These are phyloP conservation scores for Aspergillus biplanus DNA, from an alignment of 495 filamentous ascomycete genomes.

Conservation along the genomic window DNA sequence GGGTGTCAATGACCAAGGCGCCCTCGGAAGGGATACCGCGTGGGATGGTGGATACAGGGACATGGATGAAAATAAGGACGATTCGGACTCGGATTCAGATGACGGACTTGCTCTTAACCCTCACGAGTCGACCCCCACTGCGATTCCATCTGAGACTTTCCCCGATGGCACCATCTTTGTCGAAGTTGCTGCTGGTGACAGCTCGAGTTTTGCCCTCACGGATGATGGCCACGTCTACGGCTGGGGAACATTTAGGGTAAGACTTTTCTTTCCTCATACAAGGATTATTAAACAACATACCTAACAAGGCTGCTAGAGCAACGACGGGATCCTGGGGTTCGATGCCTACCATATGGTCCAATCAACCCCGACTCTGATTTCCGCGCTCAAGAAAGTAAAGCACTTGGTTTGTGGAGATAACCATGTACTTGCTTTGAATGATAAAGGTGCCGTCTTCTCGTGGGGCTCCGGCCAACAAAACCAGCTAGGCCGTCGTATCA, in stretches of 20 bases:
- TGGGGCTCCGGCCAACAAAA: conserved; percentile 69
- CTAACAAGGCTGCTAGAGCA: conserved; percentile 46
- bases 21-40: conserved; percentile 62
- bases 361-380: conserved; percentile 51
- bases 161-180: conserved; percentile 59
- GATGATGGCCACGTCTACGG: conserved; percentile 68
- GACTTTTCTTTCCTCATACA: conserved; percentile 21
- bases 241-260: conserved; percentile 73
- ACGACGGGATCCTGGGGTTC: conserved; percentile 63
- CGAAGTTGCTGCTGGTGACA: conserved; percentile 66
- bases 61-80: conserved; percentile 57
- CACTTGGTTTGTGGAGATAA: conserved; percentile 61
- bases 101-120: conserved; percentile 65
- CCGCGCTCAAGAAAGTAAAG: conserved; percentile 59
- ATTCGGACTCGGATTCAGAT: conserved; percentile 52
- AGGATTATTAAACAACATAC: background rate
- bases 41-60: conserved; percentile 69
- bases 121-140: conserved; percentile 58
- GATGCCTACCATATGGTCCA: conserved; percentile 47
- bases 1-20: conserved; percentile 72
- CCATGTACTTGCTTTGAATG: conserved; percentile 63
- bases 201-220: conserved; percentile 66
- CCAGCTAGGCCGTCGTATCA: conserved; percentile 65
- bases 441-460: conserved; percentile 57
- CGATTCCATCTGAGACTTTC: conserved; percentile 56